A percentile compares a stretch with the other conserved stretches of the same genome.
These are phyloP conservation scores for Allium cepa DNA, from an alignment of 106 monocot species.

Conservation along the genomic window DNA sequence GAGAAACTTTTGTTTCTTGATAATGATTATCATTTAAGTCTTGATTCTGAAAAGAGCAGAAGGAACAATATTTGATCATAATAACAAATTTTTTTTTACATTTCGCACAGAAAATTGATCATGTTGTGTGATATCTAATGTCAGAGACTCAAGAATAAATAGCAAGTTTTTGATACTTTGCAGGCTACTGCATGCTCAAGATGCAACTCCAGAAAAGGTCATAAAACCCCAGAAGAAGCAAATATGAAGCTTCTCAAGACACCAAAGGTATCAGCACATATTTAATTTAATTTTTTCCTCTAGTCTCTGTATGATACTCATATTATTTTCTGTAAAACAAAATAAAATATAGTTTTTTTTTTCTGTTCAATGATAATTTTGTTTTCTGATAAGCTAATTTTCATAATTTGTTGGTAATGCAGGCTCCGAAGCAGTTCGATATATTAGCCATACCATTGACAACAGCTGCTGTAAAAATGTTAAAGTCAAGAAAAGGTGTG, in stretches of 20 bases:
- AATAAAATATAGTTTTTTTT: background rate
- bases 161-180: background rate
- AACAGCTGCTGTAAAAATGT: slow-evolving; percentile 44
- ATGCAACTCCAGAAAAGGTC: slow-evolving; percentile 89
- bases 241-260: slow-evolving; percentile 69
- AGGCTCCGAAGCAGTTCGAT: slow-evolving; percentile 84
- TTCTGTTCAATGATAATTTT: background rate
- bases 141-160: too few species aligned
- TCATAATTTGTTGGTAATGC: background rate
- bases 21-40: too few species aligned
- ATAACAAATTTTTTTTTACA: too few species aligned
- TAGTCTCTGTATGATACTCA: too few species aligned
- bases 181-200: slow-evolving; percentile 88
- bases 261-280: slow-evolving; percentile 41
- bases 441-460: slow-evolving; percentile 81
- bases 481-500: slow-evolving; percentile 62
- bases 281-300: background rate
- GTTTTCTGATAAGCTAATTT: background rate
- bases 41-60: too few species aligned
- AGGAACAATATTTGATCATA: too few species aligned
- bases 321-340: too few species aligned
- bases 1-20: too few species aligned
- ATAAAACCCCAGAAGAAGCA: slow-evolving; percentile 67
- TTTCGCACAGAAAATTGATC: too few species aligned
- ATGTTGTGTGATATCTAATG: too few species aligned